Conservation (phyloP, 371 early-diverging fungal species). For the Batkoa obscura region DNA sequence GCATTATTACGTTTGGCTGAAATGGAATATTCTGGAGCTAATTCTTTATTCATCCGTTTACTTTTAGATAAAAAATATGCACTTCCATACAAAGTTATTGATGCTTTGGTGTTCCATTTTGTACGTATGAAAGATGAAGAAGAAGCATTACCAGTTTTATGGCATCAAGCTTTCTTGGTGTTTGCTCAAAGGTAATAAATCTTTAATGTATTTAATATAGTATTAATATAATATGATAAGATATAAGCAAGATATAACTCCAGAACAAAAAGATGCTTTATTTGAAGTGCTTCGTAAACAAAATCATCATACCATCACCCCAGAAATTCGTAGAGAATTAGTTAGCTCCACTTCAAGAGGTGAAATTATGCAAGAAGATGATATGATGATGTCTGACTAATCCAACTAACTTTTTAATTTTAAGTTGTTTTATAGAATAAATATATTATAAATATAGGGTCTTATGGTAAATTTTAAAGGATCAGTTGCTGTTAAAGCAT, state of each 20-base stretch:
- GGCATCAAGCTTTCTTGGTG: slow-evolving; percentile 90
- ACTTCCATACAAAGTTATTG: slow-evolving; percentile 89
- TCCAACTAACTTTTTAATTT: no score
- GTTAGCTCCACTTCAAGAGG: slow-evolving; percentile 37
- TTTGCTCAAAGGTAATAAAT: slow-evolving; percentile 62
- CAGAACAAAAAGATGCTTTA: slow-evolving; percentile 83
- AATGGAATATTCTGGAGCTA: slow-evolving; percentile 91
- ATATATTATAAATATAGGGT: no score
- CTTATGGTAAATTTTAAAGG: no score
- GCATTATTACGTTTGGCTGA: slow-evolving; percentile 84
- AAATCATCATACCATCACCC: slow-evolving; percentile 61
- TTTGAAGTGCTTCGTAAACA: slow-evolving; percentile 60
- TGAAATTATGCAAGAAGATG: slow-evolving; percentile 28
- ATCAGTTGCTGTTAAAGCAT: no score
- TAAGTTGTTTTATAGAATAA: no score
- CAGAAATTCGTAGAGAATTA: slow-evolving; percentile 84
- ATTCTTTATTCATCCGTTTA: slow-evolving; percentile 80
- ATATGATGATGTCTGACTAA: no score
- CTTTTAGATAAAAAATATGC: slow-evolving; percentile 96
- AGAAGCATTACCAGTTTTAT: slow-evolving; percentile 82
- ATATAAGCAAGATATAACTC: slow-evolving; percentile 86
- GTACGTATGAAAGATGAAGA: slow-evolving; percentile 61
- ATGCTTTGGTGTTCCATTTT: slow-evolving; percentile 87
- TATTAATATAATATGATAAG: slow-evolving; percentile 13
- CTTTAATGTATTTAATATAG: neutral